Evolutionary conservation across 306 rosid species (phyloP).

Genomic region (Trifolium fragiferum): DNA sequence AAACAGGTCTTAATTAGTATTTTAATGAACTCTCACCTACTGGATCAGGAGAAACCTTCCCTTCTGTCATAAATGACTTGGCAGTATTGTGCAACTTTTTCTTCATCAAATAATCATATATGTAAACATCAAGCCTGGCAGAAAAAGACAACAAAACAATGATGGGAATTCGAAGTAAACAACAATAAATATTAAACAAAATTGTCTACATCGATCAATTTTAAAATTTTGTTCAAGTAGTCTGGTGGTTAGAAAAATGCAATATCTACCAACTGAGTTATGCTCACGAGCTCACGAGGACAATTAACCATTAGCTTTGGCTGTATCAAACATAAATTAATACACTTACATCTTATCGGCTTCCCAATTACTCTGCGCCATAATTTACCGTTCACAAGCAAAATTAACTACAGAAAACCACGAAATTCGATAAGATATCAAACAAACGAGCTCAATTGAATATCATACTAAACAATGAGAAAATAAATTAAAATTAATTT

Average conservation of each 20-base stretch:
- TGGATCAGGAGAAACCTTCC: conserved; percentile 94
- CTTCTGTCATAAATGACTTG: conserved; percentile 91
- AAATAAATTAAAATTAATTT: neutral
- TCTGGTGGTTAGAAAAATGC: no score
- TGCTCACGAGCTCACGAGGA: no score
- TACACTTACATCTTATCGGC: conserved; percentile 87
- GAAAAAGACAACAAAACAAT: conserved; percentile 13
- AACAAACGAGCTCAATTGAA: conserved; percentile 9
- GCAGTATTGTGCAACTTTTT: conserved; percentile 92
- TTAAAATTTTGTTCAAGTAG: no score
- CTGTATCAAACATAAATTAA: conserved; percentile 16
- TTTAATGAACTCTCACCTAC: conserved; percentile 66
- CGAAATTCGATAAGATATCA: conserved; percentile 24
- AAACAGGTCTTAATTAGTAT: conserved; percentile 14
- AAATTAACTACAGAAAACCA: conserved; percentile 46
- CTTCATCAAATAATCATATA: conserved; percentile 92
- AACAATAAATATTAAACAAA: neutral
- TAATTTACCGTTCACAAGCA: conserved; percentile 41
- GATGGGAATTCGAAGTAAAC: no score
- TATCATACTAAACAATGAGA: neutral
- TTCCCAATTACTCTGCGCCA: conserved; percentile 98
- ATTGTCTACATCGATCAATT: neutral
- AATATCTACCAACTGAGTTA: no score
- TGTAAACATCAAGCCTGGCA: conserved; percentile 93
- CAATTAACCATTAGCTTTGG: neutral